Base-by-base conservation (phyloP, 345 rosid genomes). In the Salix exigua region DNA sequence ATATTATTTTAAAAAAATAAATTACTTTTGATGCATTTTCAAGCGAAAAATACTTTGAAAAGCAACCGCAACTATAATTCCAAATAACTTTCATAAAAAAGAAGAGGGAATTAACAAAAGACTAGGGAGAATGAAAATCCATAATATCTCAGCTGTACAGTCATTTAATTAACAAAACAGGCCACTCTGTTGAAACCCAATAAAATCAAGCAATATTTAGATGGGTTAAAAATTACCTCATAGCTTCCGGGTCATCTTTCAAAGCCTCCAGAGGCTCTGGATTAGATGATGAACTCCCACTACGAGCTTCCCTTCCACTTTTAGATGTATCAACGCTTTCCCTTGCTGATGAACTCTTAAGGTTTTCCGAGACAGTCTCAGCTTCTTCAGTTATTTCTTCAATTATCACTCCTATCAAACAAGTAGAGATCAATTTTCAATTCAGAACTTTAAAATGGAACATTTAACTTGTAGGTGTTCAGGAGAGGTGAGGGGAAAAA, bases 361-460 rank as follows among this genome's bases (percentile, higher is more conserved):
- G 81, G 70, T 68, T 85, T 71, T 73, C 79, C 61, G 88, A 87
- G 66, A 62, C 64, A 50, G 80, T 60, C 77, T 26, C 77, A 42
- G 31, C 79, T 79, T 90, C 90, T 85, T 90, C 98, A 73, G 89
- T 87, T 81, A 91, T 88, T 69, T 93, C 98, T 89, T 91, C 94
- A 80, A 93, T 88, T 64, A 85, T 82, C 73, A 91, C 77, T 72
- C 88, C 97, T 93, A 74, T 71, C 37, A 75, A 68, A 77, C 58
- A 78, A 66, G 46, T 71, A 55, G 50, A 44, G 16, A 70, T 61
- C 68, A 72, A 18, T 30, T 31, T 18, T 23, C 42, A 31, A 66
- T 19, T 48, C 35, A 66, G 63, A 61, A 53, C 23, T 23, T 66
- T 30, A 21, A 48, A 77, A 31, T 16, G 18, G 31, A 46, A 40